Percentiles rank a stretch among this genome's conserved stretches.
These are phyloP conservation scores for Podaxis sp. DNA, from an alignment of 768 basidiomycete species.

Conservation along the genomic window DNA sequence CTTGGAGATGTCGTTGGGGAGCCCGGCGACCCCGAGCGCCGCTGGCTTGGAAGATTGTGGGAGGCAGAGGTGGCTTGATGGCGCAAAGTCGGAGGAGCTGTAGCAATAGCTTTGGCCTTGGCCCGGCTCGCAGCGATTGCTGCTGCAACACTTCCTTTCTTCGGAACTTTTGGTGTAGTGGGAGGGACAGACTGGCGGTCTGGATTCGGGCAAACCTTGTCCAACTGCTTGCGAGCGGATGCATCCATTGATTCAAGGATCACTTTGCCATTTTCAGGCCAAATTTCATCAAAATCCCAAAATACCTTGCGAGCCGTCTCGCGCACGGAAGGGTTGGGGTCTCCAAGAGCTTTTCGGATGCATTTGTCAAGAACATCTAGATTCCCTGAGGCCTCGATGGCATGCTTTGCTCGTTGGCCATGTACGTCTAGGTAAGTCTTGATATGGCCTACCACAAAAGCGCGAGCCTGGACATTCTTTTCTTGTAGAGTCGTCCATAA, in stretches of 20 bases:
- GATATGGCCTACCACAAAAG: slow-evolving; percentile 66
- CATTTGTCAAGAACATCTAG: slow-evolving; percentile 73
- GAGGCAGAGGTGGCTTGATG: slow-evolving; percentile 82
- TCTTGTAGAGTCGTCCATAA: slow-evolving; percentile 73
- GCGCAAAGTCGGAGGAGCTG: slow-evolving; percentile 73
- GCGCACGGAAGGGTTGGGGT: slow-evolving; percentile 78
- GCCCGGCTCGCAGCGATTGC: slow-evolving; percentile 89
- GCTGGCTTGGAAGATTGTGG: slow-evolving; percentile 46
- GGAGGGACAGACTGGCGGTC: slow-evolving; percentile 41
- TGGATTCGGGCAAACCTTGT: slow-evolving; percentile 77
- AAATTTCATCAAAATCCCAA: slow-evolving; percentile 79
- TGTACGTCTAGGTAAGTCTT: slow-evolving; percentile 76
- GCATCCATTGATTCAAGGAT: slow-evolving; percentile 72
- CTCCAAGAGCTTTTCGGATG: slow-evolving; percentile 70
- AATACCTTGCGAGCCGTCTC: slow-evolving; percentile 72
- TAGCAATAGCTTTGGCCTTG: slow-evolving; percentile 83
- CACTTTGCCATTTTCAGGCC: slow-evolving; percentile 65
- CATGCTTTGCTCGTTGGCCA: slow-evolving; percentile 56
- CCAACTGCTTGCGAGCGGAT: slow-evolving; percentile 75
- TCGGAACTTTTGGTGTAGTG: slow-evolving; percentile 54
- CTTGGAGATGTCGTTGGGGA: slow-evolving; percentile 35
- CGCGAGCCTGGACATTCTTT: slow-evolving; percentile 76
- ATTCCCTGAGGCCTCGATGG: slow-evolving; percentile 69
- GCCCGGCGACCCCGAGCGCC: slow-evolving; percentile 44
- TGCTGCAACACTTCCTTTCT: slow-evolving; percentile 83